Evolutionary conservation across 2,329 filamentous ascomycete species (phyloP).

Genomic region (Pyrenophora tritici-repentis): DNA sequence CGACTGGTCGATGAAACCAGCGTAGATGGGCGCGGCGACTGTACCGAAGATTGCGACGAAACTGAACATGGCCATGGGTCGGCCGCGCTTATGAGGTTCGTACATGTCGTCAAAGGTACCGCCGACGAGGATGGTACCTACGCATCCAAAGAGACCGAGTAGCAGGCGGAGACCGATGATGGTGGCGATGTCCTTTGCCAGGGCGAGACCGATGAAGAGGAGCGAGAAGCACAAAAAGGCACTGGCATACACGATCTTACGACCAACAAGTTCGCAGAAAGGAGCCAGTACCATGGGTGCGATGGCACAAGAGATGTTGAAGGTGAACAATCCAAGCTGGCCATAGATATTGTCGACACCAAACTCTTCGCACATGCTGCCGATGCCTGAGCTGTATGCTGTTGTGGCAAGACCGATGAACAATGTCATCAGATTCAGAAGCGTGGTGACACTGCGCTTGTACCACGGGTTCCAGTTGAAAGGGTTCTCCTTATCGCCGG

Average conservation of each 20-base stretch:
- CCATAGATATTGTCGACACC: constrained; percentile 28
- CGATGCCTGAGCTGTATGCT: constrained; percentile 34
- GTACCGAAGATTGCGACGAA: constrained; percentile 50
- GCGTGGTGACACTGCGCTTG: constrained; percentile 35
- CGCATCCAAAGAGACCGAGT: constrained; percentile 34
- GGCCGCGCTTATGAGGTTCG: constrained; percentile 32
- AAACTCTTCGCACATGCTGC: constrained; percentile 35
- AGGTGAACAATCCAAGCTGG: constrained; percentile 33
- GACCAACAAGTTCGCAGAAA: constrained; percentile 34
- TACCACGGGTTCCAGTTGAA: constrained; percentile 40
- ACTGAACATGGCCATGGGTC: constrained; percentile 37
- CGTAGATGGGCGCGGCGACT: constrained; percentile 59
- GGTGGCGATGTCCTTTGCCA: constrained; percentile 29
- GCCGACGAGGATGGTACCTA: constrained; percentile 35
- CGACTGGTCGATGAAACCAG: constrained; percentile 59
- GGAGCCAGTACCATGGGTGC: constrained; percentile 35
- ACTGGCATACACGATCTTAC: constrained; percentile 32
- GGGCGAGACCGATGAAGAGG: constrained; percentile 33
- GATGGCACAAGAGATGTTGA: constrained; percentile 35
- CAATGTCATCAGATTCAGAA: constrained; percentile 35
- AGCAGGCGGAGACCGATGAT: constrained; percentile 36
- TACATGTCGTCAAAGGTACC: constrained; percentile 39
- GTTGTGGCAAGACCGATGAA: constrained; percentile 37
- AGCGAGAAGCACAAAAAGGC: constrained; percentile 35
- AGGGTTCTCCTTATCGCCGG: constrained; percentile 32